These are phyloP conservation scores for Pythium grandisporangium DNA, from an alignment of 352 stramenopile species.

Conservation along the genomic window DNA sequence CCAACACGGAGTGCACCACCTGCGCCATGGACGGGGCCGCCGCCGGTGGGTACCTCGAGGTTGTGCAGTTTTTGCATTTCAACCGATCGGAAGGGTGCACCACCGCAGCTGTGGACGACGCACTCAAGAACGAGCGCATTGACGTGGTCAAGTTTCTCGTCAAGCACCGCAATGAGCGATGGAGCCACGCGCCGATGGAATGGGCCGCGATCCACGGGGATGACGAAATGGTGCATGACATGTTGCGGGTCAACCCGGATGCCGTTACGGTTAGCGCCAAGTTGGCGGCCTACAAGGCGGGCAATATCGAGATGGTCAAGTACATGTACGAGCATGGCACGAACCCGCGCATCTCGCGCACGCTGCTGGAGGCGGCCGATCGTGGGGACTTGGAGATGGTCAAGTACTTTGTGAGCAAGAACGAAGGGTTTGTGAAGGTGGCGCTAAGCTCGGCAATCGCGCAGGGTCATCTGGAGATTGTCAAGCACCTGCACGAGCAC, in stretches of 20 bases:
- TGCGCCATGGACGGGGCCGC: conserved; percentile 37
- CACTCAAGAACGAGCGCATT: conserved; percentile 21
- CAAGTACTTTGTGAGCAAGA: conserved; percentile 25
- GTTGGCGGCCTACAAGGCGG: conserved; percentile 24
- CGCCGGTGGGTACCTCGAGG: conserved; percentile 17
- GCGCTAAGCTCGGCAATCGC: conserved; percentile 40
- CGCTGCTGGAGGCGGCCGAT: conserved; percentile 27
- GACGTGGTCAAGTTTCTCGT: conserved; percentile 37
- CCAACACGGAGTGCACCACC: conserved; percentile 20
- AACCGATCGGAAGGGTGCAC: conserved; percentile 39
- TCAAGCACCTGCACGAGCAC: conserved; percentile 38
- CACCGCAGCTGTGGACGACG: conserved; percentile 17
- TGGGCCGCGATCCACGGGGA: conserved; percentile 33
- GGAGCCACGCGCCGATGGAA: conserved; percentile 18
- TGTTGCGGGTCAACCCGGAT: conserved; percentile 23
- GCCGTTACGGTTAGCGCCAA: conserved; percentile 32
- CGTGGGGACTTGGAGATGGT: conserved; percentile 40
- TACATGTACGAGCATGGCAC: conserved; percentile 42
- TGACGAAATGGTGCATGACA: conserved; percentile 13
- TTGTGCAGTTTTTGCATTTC: conserved; percentile 42
- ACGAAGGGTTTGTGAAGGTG: conserved; percentile 43
- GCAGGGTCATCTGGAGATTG: conserved; percentile 29
- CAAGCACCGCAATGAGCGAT: conserved; percentile 31
- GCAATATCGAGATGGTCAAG: conserved; percentile 34
- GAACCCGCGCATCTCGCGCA: conserved; percentile 26